A percentile compares a stretch with the other conserved stretches of the same genome.
phyloP scores from a whole-genome alignment of 371 early-diverging fungal species.

The Syncephalis plumigaleata region DNA sequence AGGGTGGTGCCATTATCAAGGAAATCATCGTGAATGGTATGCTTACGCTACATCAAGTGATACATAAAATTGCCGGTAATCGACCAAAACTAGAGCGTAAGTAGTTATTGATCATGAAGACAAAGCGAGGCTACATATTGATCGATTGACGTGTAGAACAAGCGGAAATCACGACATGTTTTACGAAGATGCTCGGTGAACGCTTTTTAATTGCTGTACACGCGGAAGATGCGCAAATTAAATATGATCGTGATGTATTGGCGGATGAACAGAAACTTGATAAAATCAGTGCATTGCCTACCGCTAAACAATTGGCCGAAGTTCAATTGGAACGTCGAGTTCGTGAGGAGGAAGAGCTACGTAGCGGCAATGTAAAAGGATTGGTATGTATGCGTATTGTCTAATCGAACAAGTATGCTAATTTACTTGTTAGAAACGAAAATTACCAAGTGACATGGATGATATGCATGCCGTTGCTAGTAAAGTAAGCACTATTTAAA shows the following conservation, averaged over 20 bases:
- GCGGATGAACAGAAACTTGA: constrained; percentile 41
- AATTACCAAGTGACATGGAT: constrained; percentile 9
- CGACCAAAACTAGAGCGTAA: neutral
- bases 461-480: constrained; percentile 1
- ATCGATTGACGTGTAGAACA: constrained; percentile 11
- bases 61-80: neutral
- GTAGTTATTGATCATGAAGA: neutral
- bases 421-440: constrained; percentile 22
- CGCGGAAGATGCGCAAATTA: constrained; percentile 40
- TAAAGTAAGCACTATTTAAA: neutral
- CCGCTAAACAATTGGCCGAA: constrained; percentile 39
- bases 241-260: constrained; percentile 36
- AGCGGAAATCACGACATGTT: constrained; percentile 16
- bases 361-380: constrained; percentile 28
- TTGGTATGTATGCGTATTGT: constrained; percentile 18
- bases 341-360: constrained; percentile 28
- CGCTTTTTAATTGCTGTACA: constrained; percentile 37
- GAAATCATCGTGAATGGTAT: constrained; percentile 7
- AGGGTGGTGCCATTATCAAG: constrained; percentile 9
- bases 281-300: constrained; percentile 28
- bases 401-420: neutral
- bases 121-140: too few relatives aligned
- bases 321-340: constrained; percentile 16
- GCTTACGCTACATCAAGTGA: constrained; percentile 5
- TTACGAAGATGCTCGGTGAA: constrained; percentile 34